Conservation (phyloP, 495 filamentous ascomycete genomes). For the Talaromyces liani region DNA sequence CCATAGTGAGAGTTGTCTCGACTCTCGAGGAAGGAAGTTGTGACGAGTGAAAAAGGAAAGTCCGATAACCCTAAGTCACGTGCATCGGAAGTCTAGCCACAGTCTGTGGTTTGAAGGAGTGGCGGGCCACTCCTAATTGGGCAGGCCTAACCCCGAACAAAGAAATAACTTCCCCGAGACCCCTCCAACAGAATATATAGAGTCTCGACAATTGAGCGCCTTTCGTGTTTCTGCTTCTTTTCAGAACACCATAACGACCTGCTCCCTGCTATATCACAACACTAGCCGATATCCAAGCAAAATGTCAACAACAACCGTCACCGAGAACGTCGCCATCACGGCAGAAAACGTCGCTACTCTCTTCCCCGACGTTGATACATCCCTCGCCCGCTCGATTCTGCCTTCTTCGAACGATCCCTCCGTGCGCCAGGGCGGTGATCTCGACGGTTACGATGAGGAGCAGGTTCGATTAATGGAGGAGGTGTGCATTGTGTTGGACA, state of each 20-base stretch:
- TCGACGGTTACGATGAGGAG: constrained; percentile 90
- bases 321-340: constrained; percentile 51
- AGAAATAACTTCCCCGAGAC: background rate
- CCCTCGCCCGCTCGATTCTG: constrained; percentile 56
- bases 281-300: constrained; percentile 17
- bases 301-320: constrained; percentile 43
- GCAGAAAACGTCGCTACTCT: constrained; percentile 80
- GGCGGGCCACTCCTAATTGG: background rate
- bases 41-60: background rate
- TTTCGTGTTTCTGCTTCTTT: background rate
- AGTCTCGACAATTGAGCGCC: background rate
- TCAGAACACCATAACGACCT: background rate
- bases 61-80: background rate
- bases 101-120: background rate
- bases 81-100: background rate
- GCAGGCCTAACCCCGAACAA: background rate
- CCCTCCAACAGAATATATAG: background rate
- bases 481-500: constrained; percentile 93
- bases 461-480: constrained; percentile 98
- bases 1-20: background rate
- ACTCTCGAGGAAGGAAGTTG: too few relatives aligned
- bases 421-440: constrained; percentile 34
- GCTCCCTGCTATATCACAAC: background rate
- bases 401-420: constrained; percentile 28
- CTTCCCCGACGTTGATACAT: constrained; percentile 95